phyloP scores from a whole-genome alignment of 768 basidiomycete genomes.

The Chiua virens region DNA sequence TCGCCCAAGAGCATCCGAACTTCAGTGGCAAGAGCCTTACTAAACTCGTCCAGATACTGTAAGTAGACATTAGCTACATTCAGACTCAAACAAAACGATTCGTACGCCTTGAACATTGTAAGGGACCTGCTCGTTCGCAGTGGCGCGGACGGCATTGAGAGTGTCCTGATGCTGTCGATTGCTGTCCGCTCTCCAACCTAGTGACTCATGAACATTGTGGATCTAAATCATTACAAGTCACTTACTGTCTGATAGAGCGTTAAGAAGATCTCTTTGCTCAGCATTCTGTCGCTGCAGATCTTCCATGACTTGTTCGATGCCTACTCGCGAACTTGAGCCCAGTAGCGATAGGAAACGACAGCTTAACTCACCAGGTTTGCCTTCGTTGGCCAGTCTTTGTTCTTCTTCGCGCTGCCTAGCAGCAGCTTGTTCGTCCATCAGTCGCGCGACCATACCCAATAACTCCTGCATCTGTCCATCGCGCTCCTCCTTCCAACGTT shows the following conservation, averaged over 20 bases:
- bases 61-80: neutral
- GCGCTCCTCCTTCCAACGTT: conserved; percentile 55
- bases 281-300: conserved; percentile 58
- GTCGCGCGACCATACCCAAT: conserved; percentile 57
- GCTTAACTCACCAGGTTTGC: conserved; percentile 52
- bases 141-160: conserved; percentile 63
- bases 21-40: conserved; percentile 78
- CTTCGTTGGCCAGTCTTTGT: conserved; percentile 49
- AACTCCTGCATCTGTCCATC: conserved; percentile 57
- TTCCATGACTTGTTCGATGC: conserved; percentile 58
- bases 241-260: conserved; percentile 56
- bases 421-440: conserved; percentile 54
- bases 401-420: conserved; percentile 55
- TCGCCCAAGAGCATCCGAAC: conserved; percentile 81
- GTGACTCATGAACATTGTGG: conserved; percentile 10
- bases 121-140: conserved; percentile 73
- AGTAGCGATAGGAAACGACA: neutral
- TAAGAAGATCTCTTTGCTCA: conserved; percentile 58
- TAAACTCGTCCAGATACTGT: conserved; percentile 87
- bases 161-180: conserved; percentile 65
- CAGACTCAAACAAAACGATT: conserved; percentile 1
- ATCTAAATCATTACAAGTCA: neutral
- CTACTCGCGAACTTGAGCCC: conserved; percentile 34
- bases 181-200: conserved; percentile 71
- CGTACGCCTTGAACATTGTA: conserved; percentile 83